These are phyloP conservation scores for Drosera capensis DNA, from an alignment of 148 eudicot genomes.

Conservation along the genomic window DNA sequence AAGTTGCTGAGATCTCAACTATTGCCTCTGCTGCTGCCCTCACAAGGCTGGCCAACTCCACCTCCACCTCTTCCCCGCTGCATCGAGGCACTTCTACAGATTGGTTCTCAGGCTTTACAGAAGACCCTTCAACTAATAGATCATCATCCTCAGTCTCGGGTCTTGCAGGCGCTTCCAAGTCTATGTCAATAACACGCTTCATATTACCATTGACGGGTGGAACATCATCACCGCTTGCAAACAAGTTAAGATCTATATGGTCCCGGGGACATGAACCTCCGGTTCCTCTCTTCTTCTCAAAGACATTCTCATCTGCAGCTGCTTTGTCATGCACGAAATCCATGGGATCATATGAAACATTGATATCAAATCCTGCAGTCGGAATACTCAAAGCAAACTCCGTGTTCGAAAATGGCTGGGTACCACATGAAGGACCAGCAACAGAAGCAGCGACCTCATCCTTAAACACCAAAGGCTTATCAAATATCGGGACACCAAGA, in stretches of 20 bases:
- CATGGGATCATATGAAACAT: constrained; percentile 27
- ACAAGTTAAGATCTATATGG: constrained; percentile 40
- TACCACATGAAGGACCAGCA: not conserved
- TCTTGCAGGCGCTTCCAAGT: constrained; percentile 38
- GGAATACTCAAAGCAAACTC: not conserved
- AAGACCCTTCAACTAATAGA: constrained; percentile 9
- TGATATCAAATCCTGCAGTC: constrained; percentile 13
- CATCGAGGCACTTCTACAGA: constrained; percentile 3
- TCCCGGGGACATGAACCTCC: constrained; percentile 12
- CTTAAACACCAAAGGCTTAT: not conserved
- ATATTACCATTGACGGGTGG: constrained; percentile 7
- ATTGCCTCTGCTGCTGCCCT: constrained; percentile 61
- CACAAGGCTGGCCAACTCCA: constrained; percentile 25
- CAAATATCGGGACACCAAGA: constrained; percentile 2
- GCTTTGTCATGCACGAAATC: constrained; percentile 15
- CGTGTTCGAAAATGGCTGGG: not conserved
- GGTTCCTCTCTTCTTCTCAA: constrained; percentile 13
- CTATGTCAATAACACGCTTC: constrained; percentile 23
- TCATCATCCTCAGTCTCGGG: constrained; percentile 24
- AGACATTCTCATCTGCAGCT: constrained; percentile 9
- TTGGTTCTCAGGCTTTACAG: constrained; percentile 9
- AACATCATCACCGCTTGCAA: constrained; percentile 28
- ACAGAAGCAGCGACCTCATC: constrained; percentile 1
- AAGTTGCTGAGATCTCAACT: constrained; percentile 42
- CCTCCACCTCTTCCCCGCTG: constrained; percentile 8